Evolutionary conservation across 768 basidiomycete genomes (phyloP).

Genomic region (Porphyrellus cyaneotinctus): DNA sequence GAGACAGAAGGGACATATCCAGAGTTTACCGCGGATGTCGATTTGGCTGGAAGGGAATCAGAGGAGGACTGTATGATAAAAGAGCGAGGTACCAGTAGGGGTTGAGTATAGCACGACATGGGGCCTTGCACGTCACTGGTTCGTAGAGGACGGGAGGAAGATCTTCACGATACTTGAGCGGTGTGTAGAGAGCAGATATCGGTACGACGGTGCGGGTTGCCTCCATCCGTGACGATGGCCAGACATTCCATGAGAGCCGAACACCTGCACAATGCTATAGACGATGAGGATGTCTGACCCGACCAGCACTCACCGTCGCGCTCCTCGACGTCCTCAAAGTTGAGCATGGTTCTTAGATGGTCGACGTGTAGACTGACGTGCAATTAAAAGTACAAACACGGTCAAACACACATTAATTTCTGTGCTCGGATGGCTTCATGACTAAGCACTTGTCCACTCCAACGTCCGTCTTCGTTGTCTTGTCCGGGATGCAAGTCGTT

Average conservation of each 20-base stretch:
- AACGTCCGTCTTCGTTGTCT: no score
- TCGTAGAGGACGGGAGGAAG: slow-evolving; percentile 96
- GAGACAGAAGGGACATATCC: slow-evolving; percentile 99
- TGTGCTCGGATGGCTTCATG: no score
- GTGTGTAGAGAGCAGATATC: slow-evolving; percentile 96
- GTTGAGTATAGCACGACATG: slow-evolving; percentile 95
- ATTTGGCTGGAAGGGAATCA: slow-evolving; percentile 67
- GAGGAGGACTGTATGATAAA: neutral
- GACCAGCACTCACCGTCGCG: slow-evolving; percentile 67
- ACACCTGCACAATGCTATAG: slow-evolving; percentile 56
- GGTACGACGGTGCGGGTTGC: slow-evolving; percentile 97
- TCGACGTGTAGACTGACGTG: slow-evolving; percentile 24
- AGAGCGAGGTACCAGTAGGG: slow-evolving; percentile 77
- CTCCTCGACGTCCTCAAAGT: slow-evolving; percentile 97
- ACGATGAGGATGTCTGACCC: neutral
- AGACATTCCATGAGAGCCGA: slow-evolving; percentile 97
- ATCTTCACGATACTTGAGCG: slow-evolving; percentile 90
- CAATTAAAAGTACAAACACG: slow-evolving; percentile 17
- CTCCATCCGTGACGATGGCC: slow-evolving; percentile 97
- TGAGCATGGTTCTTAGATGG: slow-evolving; percentile 49
- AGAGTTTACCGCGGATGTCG: slow-evolving; percentile 96
- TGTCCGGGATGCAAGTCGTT: slow-evolving; percentile 20
- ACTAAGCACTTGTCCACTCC: no score
- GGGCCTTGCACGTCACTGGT: slow-evolving; percentile 97
- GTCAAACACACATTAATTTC: no score